These are phyloP conservation scores for Erucastrum elatum DNA, from an alignment of 345 rosid species.

Conservation along the genomic window DNA sequence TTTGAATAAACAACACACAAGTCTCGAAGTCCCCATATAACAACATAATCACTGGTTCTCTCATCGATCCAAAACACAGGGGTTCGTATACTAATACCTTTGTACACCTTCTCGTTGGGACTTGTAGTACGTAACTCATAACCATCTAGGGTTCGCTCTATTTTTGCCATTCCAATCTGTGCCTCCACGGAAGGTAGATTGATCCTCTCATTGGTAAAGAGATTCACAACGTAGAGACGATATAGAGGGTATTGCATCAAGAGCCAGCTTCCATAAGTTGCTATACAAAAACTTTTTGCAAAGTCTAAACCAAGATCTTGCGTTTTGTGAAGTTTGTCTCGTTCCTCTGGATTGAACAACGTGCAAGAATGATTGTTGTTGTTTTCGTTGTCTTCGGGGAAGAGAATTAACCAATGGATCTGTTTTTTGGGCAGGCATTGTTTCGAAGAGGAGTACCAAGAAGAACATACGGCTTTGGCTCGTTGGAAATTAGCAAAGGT, in stretches of 20 bases:
- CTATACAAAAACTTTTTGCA: neutral
- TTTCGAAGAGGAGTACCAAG: neutral
- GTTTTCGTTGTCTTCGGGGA: neutral
- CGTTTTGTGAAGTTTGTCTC: neutral
- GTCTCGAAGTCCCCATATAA: neutral
- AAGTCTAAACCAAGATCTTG: neutral
- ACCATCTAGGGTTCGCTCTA: neutral
- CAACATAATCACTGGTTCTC: neutral
- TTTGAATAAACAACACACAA: neutral
- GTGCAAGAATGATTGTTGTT: neutral
- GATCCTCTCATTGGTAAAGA: neutral
- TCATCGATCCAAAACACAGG: slow-evolving; percentile 3
- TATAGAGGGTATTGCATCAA: neutral
- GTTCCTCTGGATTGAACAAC: neutral
- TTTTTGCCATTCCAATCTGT: neutral
- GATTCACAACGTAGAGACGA: neutral
- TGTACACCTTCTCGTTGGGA: neutral
- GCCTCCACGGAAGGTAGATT: neutral
- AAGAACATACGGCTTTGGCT: neutral
- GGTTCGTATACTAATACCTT: neutral
- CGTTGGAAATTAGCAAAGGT: neutral
- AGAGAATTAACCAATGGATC: neutral
- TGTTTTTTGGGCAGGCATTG: neutral
- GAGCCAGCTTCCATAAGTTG: neutral
- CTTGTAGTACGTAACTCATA: neutral